phyloP scores from a whole-genome alignment of 192 early-diverging fungal genomes.

The Pilaira anomala region DNA sequence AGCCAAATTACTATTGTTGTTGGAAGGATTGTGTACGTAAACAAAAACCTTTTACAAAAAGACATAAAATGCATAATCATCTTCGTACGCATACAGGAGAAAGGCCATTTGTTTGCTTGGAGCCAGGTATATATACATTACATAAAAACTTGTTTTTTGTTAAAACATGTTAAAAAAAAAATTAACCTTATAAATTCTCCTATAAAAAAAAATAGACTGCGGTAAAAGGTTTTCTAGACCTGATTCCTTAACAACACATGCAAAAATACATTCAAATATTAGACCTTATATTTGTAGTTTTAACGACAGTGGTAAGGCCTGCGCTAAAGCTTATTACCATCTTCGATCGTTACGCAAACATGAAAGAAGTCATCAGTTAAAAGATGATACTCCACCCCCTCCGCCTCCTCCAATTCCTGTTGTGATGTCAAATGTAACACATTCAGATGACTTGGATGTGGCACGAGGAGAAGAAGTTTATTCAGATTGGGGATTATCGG shows the following conservation, averaged over 20 bases:
- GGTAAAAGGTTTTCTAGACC: conserved; percentile 73
- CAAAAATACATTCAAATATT: conserved; percentile 56
- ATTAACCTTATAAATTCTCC: background rate
- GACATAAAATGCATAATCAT: conserved; percentile 72
- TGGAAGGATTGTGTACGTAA: conserved; percentile 53
- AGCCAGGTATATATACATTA: too few species aligned
- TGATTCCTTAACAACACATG: conserved; percentile 69
- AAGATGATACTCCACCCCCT: background rate
- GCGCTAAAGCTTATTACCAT: conserved; percentile 62
- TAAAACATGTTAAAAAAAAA: background rate
- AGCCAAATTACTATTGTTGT: conserved; percentile 49
- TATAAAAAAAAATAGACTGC: conserved; percentile 42
- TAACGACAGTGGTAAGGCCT: conserved; percentile 32
- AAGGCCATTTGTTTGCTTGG: conserved; percentile 65
- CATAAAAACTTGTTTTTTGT: background rate
- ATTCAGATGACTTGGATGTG: background rate
- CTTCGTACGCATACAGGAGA: conserved; percentile 76
- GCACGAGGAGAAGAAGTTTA: background rate
- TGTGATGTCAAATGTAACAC: background rate
- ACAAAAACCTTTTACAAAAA: conserved; percentile 65
- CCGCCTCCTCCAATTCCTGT: background rate
- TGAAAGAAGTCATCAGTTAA: conserved; percentile 45
- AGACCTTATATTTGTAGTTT: conserved; percentile 52
- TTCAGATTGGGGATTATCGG: conserved; percentile 2
- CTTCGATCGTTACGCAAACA: conserved; percentile 61